Conservation (phyloP, 345 rosid genomes). For the Aethionema arabicum region DNA sequence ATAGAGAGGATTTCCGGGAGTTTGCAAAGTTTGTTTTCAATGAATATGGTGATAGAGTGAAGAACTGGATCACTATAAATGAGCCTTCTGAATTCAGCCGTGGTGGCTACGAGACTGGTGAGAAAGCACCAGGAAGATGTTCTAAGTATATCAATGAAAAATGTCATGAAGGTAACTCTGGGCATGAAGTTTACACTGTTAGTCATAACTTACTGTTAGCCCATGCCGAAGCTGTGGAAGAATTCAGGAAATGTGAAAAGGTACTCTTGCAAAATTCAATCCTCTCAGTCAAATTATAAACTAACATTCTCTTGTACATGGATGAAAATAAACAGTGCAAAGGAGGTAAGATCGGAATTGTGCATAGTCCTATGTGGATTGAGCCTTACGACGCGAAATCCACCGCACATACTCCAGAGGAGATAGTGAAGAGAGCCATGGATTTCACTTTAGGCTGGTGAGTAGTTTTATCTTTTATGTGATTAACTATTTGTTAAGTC, state of each 20-base stretch:
- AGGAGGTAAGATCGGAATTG: slow-evolving; percentile 37
- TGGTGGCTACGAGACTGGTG: slow-evolving; percentile 39
- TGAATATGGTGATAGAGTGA: slow-evolving; percentile 52
- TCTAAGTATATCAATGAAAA: slow-evolving; percentile 32
- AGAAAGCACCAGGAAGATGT: slow-evolving; percentile 43
- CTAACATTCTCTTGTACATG: slow-evolving; percentile 4
- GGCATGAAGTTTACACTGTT: slow-evolving; percentile 36
- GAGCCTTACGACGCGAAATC: slow-evolving; percentile 35
- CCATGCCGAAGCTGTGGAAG: slow-evolving; percentile 42
- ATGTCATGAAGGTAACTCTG: slow-evolving; percentile 39
- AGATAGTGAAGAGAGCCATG: slow-evolving; percentile 37
- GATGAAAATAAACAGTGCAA: slow-evolving; percentile 24
- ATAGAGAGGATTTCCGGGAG: slow-evolving; percentile 35
- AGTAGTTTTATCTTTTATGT: slow-evolving; percentile 16
- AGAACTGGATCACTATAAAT: slow-evolving; percentile 55
- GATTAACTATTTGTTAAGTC: not conserved
- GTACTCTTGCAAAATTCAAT: slow-evolving; percentile 1
- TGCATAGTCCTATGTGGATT: slow-evolving; percentile 38
- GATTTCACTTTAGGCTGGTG: slow-evolving; percentile 42
- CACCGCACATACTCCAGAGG: slow-evolving; percentile 24
- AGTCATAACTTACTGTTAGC: slow-evolving; percentile 38
- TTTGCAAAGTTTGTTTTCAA: slow-evolving; percentile 36
- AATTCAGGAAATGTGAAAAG: slow-evolving; percentile 39
- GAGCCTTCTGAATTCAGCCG: slow-evolving; percentile 43
- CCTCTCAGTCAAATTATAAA: not conserved